A percentile compares a stretch with the other conserved stretches of the same genome.
Conservation (phyloP, 805 yeast genomes). For the Diddensiella santjacobensis region DNA sequence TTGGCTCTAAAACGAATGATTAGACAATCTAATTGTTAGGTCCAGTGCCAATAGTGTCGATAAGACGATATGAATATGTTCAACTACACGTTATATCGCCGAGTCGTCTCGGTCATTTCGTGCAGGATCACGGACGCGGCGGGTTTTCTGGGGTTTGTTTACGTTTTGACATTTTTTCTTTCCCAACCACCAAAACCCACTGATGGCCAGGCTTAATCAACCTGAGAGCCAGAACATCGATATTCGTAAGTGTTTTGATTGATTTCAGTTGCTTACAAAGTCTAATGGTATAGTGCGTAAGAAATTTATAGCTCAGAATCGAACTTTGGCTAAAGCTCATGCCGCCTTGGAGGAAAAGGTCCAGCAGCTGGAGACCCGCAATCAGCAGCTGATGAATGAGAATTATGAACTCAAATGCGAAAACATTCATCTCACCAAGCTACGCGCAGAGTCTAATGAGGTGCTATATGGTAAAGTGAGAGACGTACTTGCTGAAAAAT, state of each 20-base stretch:
- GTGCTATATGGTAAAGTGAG: slow-evolving; percentile 7
- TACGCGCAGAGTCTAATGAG: slow-evolving; percentile 4
- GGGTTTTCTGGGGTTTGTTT: no score
- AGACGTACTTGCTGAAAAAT: slow-evolving; percentile 13
- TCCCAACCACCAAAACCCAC: neutral
- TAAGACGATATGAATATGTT: no score
- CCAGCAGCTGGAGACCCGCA: slow-evolving; percentile 41
- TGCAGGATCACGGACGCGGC: no score
- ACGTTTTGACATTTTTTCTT: neutral
- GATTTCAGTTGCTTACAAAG: neutral
- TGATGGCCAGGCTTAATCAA: slow-evolving; percentile 18
- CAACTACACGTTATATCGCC: no score
- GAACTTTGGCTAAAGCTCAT: slow-evolving; percentile 45
- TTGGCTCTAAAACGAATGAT: no score
- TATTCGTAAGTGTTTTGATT: slow-evolving; percentile 10
- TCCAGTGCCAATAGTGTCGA: no score
- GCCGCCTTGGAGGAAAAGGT: slow-evolving; percentile 41
- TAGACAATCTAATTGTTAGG: no score
- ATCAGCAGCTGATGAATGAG: slow-evolving; percentile 38
- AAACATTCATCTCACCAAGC: slow-evolving; percentile 17
- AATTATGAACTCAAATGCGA: slow-evolving; percentile 33
- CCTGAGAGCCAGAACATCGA: slow-evolving; percentile 14
- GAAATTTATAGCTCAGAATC: slow-evolving; percentile 39
- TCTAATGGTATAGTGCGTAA: slow-evolving; percentile 14
- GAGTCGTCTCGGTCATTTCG: no score